Conservation (phyloP, 768 basidiomycete genomes). For the Tubosaeta brunneosetosa region DNA sequence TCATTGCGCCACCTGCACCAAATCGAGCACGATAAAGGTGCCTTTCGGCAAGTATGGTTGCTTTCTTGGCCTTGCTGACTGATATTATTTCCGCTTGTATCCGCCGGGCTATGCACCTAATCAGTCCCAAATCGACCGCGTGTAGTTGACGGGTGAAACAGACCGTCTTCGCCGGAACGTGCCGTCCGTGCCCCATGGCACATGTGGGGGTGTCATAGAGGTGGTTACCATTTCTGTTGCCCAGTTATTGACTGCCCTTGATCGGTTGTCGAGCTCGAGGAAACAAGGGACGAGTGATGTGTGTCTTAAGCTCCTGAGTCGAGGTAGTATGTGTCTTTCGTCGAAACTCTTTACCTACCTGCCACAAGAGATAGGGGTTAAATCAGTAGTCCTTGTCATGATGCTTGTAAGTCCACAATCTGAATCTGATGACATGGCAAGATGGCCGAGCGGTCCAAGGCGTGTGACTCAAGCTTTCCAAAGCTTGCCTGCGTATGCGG, state of each 20-base stretch:
- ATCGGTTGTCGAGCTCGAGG: neutral
- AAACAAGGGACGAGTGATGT: neutral
- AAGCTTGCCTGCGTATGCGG: slow-evolving; percentile 10
- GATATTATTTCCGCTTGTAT: neutral
- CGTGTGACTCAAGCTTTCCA: slow-evolving; percentile 53
- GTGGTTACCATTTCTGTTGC: neutral
- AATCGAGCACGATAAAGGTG: neutral
- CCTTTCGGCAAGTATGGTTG: neutral
- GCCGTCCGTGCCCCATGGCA: neutral
- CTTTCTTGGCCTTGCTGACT: neutral
- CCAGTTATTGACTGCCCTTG: neutral
- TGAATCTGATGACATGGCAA: slow-evolving; percentile 30
- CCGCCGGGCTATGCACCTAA: neutral
- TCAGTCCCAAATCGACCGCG: neutral
- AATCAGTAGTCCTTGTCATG: neutral
- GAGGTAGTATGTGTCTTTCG: neutral
- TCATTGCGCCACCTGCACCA: too few relatives aligned
- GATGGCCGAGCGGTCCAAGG: slow-evolving; percentile 62
- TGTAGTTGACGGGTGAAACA: neutral
- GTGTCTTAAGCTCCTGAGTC: neutral
- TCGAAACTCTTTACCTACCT: neutral
- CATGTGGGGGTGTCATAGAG: neutral
- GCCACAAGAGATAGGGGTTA: too few relatives aligned
- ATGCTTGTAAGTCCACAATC: neutral
- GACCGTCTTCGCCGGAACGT: neutral